Percentiles rank a stretch among this genome's conserved stretches.
These are phyloP conservation scores for Mycena sp. DNA, from an alignment of 1,284 basidiomycete genomes.

Conservation along the genomic window DNA sequence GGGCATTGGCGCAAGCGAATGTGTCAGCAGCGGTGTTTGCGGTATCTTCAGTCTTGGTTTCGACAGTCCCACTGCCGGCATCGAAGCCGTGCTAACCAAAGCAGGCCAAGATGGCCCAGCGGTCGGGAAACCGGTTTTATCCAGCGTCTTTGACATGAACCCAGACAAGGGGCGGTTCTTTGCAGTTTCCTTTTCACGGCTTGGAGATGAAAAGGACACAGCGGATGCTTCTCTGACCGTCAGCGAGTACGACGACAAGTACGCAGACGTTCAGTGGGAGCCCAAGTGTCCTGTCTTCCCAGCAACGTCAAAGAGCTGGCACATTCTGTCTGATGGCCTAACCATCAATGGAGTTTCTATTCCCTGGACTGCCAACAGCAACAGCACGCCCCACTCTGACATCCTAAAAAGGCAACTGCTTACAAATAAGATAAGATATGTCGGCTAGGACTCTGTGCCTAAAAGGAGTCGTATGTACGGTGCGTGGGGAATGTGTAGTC, in stretches of 20 bases:
- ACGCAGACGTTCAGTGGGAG: slow-evolving; percentile 39
- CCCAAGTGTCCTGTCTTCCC: slow-evolving; percentile 48
- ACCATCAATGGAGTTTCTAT: slow-evolving; percentile 41
- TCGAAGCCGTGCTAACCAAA: slow-evolving; percentile 36
- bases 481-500: no score
- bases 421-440: no score
- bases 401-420: no score
- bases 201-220: slow-evolving; percentile 47
- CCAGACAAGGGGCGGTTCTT: slow-evolving; percentile 49
- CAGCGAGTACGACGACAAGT: slow-evolving; percentile 53
- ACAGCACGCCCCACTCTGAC: slow-evolving; percentile 43
- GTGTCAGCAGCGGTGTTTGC: slow-evolving; percentile 33
- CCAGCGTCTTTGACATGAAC: slow-evolving; percentile 52
- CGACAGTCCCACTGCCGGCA: slow-evolving; percentile 35
- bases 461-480: no score
- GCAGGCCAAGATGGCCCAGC: slow-evolving; percentile 36
- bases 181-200: slow-evolving; percentile 52
- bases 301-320: slow-evolving; percentile 48
- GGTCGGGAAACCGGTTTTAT: slow-evolving; percentile 42
- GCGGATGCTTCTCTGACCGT: slow-evolving; percentile 52
- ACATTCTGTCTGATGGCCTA: slow-evolving; percentile 49
- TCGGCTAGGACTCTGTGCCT: no score
- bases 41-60: slow-evolving; percentile 45
- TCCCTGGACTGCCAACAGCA: slow-evolving; percentile 38
- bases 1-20: slow-evolving; percentile 24